These are phyloP conservation scores for Neurospora sp. DNA, from an alignment of 495 filamentous ascomycete genomes.

Conservation along the genomic window DNA sequence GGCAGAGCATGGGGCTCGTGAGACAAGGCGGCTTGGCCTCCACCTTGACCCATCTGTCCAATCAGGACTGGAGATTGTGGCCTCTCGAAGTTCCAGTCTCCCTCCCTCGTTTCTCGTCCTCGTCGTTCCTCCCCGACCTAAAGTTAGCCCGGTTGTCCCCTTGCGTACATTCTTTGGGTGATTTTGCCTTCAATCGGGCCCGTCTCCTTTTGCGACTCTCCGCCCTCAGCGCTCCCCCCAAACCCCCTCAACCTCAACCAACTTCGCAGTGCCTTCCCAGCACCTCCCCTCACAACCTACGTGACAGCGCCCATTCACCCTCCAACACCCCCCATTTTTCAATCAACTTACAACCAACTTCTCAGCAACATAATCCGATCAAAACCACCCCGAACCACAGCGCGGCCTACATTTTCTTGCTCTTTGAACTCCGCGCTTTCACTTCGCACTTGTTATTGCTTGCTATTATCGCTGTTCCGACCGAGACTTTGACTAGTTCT, in stretches of 20 bases:
- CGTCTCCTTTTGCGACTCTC: neutral
- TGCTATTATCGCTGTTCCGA: conserved; percentile 4
- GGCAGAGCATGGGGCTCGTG: neutral
- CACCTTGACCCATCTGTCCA: conserved; percentile 6
- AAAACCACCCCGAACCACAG: conserved; percentile 16
- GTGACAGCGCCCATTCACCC: conserved; percentile 21
- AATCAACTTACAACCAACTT: conserved; percentile 17
- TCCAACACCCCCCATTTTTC: conserved; percentile 10
- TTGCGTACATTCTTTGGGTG: conserved; percentile 17
- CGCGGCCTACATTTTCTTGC: conserved; percentile 9
- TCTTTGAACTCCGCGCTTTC: conserved; percentile 15
- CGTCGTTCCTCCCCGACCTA: conserved; percentile 4
- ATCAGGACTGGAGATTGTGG: conserved; percentile 5
- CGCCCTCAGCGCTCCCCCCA: conserved; percentile 10
- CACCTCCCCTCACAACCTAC: conserved; percentile 24
- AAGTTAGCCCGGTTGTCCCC: conserved; percentile 17
- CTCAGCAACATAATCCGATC: conserved; percentile 14
- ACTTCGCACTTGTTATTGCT: conserved; percentile 13
- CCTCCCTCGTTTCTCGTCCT: conserved; percentile 9
- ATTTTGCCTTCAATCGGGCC: neutral
- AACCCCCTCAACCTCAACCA: conserved; percentile 20
- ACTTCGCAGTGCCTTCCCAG: conserved; percentile 2
- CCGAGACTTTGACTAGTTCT: conserved; percentile 30
- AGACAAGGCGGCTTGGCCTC: neutral
- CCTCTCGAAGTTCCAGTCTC: neutral